These are phyloP conservation scores for Alternaria sp. DNA, from an alignment of 2,329 filamentous ascomycete species.

Conservation along the genomic window DNA sequence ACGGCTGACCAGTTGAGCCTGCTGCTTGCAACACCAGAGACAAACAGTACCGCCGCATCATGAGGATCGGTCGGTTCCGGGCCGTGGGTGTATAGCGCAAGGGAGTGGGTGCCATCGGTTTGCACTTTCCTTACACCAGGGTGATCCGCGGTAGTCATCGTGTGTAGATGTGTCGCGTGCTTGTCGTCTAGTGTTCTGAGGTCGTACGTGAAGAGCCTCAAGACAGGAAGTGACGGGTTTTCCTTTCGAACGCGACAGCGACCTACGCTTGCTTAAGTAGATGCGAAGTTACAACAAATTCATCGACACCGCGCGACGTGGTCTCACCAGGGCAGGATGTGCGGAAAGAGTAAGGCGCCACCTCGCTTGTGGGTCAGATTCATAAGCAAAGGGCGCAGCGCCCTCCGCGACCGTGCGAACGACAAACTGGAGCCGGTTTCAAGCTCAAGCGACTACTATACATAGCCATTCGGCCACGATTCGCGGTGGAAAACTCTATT, in stretches of 20 bases:
- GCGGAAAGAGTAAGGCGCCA: not conserved
- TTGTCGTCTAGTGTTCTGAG: not conserved
- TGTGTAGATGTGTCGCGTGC: not conserved
- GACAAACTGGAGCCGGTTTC: not conserved
- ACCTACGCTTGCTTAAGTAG: not conserved
- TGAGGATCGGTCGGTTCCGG: conserved; percentile 2
- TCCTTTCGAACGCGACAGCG: not conserved
- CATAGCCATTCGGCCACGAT: not conserved
- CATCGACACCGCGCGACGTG: not conserved
- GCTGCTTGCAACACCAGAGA: conserved; percentile 17
- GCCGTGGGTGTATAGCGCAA: not conserved
- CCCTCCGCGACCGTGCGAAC: not conserved
- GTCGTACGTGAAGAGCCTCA: not conserved
- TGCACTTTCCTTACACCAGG: not conserved
- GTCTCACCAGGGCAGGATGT: not conserved
- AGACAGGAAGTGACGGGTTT: not conserved
- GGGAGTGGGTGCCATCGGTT: not conserved
- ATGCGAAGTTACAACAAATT: not conserved
- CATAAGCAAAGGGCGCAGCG: not conserved
- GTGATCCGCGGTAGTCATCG: not conserved
- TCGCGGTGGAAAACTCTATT: not conserved
- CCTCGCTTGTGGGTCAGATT: not conserved
- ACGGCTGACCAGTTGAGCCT: conserved; percentile 20
- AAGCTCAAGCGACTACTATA: not conserved
- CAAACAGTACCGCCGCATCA: conserved; percentile 12